A percentile compares a stretch with the other conserved stretches of the same genome.
phyloP scores from a whole-genome alignment of 345 rosid genomes.

The Ailanthus altissimus region DNA sequence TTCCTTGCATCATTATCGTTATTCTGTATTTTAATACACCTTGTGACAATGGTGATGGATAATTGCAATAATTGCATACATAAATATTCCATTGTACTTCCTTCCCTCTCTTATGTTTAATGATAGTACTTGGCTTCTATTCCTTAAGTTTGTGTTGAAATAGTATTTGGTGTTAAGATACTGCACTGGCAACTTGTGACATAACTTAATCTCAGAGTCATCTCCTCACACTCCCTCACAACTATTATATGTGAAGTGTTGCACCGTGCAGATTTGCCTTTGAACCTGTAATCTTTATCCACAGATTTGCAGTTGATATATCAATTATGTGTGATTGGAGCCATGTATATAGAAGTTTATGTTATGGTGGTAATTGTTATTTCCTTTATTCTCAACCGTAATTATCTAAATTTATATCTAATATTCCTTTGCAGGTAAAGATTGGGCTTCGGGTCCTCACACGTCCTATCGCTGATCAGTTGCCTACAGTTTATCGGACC shows the following conservation, averaged over 20 bases:
- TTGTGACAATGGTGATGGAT: not conserved
- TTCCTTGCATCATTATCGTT: too few relatives aligned
- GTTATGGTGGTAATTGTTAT: not conserved
- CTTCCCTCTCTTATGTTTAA: not conserved
- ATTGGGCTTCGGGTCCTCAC: constrained; percentile 96
- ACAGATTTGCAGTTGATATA: not conserved
- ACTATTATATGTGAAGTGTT: not conserved
- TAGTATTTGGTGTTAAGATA: not conserved
- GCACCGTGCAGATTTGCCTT: not conserved
- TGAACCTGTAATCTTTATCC: not conserved
- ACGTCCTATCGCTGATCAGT: constrained; percentile 68
- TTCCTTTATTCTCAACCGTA: not conserved
- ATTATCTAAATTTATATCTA: not conserved
- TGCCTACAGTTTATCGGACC: constrained; percentile 78
- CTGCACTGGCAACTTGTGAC: not conserved
- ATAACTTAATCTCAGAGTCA: not conserved
- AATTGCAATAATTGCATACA: not conserved
- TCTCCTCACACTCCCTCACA: not conserved
- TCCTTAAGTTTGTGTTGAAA: constrained; percentile 1
- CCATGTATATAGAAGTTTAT: not conserved
- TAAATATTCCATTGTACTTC: not conserved
- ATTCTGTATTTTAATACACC: not conserved
- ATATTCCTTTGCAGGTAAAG: constrained; percentile 58
- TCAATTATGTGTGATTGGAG: not conserved
- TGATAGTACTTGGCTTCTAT: not conserved